Percentiles rank a stretch among this genome's conserved stretches.
phyloP scores from a whole-genome alignment of 2,329 filamentous ascomycete genomes.

The Bipolaris zeicola region DNA sequence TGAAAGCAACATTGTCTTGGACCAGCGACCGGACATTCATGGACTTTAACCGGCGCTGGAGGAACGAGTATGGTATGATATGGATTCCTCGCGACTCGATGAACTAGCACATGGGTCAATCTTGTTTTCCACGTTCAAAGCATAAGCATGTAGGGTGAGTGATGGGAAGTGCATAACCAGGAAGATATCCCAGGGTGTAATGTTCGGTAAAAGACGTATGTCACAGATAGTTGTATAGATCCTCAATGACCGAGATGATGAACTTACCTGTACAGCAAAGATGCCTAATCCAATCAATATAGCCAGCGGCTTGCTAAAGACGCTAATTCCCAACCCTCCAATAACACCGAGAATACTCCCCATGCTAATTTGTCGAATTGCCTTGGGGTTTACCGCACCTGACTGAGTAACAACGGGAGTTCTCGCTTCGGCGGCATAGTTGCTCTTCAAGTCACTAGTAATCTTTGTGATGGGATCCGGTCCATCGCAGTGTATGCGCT shows the following conservation, averaged over 20 bases:
- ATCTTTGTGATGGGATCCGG: constrained; percentile 45
- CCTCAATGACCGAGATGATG: not conserved
- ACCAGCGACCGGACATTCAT: constrained; percentile 59
- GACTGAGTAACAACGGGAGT: constrained; percentile 47
- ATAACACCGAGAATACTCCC: constrained; percentile 53
- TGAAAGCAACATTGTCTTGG: constrained; percentile 66
- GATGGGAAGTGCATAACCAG: constrained; percentile 13
- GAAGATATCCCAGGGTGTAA: constrained; percentile 14
- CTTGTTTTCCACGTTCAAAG: constrained; percentile 2
- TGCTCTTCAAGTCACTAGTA: constrained; percentile 41
- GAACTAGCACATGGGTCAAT: constrained; percentile 47
- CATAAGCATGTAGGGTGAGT: constrained; percentile 11
- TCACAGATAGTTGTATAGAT: constrained; percentile 3
- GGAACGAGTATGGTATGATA: constrained; percentile 54
- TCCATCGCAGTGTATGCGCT: constrained; percentile 47
- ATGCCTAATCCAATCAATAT: constrained; percentile 69
- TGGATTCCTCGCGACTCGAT: constrained; percentile 59
- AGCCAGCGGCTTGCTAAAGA: constrained; percentile 73
- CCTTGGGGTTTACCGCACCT: constrained; percentile 49
- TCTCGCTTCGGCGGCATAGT: constrained; percentile 48
- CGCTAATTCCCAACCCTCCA: constrained; percentile 67
- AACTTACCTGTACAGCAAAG: constrained; percentile 65
- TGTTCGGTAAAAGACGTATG: not conserved
- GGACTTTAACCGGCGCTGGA: constrained; percentile 58
- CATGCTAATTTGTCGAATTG: constrained; percentile 53